Evolutionary conservation across 805 yeast species (phyloP).

Genomic region (Candida broadrunensis): DNA sequence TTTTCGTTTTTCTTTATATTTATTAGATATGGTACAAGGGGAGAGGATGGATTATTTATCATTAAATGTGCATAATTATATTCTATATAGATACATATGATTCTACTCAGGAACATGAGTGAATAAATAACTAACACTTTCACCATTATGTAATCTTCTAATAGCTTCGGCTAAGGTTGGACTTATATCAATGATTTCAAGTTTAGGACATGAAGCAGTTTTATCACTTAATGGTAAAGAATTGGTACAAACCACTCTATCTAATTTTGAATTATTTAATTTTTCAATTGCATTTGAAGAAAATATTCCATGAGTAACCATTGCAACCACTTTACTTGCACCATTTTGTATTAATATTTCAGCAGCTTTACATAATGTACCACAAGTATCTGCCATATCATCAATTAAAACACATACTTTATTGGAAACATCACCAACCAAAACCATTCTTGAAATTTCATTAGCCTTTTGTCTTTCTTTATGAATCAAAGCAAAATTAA

Average conservation of each 20-base stretch:
- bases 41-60: not conserved
- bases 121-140: constrained; percentile 76
- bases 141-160: constrained; percentile 84
- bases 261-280: constrained; percentile 64
- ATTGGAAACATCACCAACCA: constrained; percentile 79
- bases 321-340: constrained; percentile 73
- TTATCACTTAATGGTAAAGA: constrained; percentile 76
- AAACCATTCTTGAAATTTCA: constrained; percentile 79
- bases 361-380: constrained; percentile 80
- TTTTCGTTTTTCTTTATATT: not conserved
- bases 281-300: constrained; percentile 73
- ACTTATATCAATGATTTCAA: constrained; percentile 68
- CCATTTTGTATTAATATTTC: constrained; percentile 66
- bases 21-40: too few species aligned
- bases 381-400: constrained; percentile 91
- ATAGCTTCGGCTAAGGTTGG: constrained; percentile 78
- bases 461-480: constrained; percentile 82
- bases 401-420: constrained; percentile 77
- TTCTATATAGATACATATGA: not conserved
- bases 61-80: not conserved
- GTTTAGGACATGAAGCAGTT: constrained; percentile 52
- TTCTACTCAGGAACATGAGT: constrained; percentile 53
- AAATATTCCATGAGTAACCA: constrained; percentile 79
- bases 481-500: constrained; percentile 80
- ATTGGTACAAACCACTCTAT: constrained; percentile 73